Base-by-base conservation (phyloP, 202 grass and related monocot species). In the Digitaria exilis region DNA sequence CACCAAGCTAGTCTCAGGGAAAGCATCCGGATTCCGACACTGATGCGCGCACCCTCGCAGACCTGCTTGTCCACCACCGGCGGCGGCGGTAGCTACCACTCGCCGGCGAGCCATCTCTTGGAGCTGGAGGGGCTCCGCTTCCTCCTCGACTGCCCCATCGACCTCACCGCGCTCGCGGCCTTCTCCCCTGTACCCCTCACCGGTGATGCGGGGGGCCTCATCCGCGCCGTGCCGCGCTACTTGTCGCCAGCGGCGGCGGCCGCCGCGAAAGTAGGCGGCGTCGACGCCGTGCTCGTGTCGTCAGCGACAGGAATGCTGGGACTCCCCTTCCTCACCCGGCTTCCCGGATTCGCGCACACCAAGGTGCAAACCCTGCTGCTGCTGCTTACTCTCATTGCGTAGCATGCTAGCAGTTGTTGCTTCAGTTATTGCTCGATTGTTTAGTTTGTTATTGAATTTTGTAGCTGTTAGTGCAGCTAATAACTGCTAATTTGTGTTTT, bases 141-240 rank as follows among this genome's bases (percentile, higher is more conserved):
- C 84, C 96, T 98, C 68, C 84, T 98, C 0, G 96, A 98, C n/a
- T 96, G 91, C 91, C 96, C 96, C 60, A 0, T 98, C 48, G 87
- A 98, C 83, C 85, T 98, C 70, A 90, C 89, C 45, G 37, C 87
- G 19, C 87, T 98, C 24, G 2, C 69, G 15, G 76, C 75, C 24
- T 98, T 98, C 85, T 62, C 91, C 39, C 85, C 91, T 0, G 61
- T 93, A 28, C 79, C 82, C 64, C 21, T 44, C 29, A n/a, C 54
- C 7, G 19, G 19, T 75, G 69, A 71, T 15, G 69, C 35, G 28
- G 77, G 11, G 24, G 63, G 71, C 7, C 89, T 94, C 43, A 86
- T 94, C 71, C 65, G 65, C 69, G 84, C 83, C 18, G 88, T 85
- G 42, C 93, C 96, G 9, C 83, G 84, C 79, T 95, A 94, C 83